Evolutionary conservation across 768 basidiomycete species (phyloP).

Genomic region (Cystobasidium tubakii): DNA sequence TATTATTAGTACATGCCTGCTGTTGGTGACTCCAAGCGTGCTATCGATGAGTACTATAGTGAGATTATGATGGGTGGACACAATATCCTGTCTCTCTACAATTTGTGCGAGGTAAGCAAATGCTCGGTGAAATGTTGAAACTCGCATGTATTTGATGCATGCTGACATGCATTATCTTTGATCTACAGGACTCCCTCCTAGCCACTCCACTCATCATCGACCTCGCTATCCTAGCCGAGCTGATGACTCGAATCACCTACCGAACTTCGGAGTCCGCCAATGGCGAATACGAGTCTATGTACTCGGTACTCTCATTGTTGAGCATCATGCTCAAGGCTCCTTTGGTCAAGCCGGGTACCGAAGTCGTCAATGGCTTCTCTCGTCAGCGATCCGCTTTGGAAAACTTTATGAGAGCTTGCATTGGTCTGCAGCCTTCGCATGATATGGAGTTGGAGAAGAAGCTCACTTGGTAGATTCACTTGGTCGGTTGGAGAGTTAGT

Average conservation of each 20-base stretch:
- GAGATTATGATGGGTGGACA: conserved; percentile 95
- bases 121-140: too few relatives aligned
- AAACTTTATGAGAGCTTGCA: conserved; percentile 43
- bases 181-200: conserved; percentile 73
- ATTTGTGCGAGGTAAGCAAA: conserved; percentile 88
- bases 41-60: conserved; percentile 99
- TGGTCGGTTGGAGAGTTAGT: background rate
- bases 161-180: background rate
- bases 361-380: conserved; percentile 89
- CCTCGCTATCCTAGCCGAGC: conserved; percentile 82
- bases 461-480: conserved; percentile 21
- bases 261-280: conserved; percentile 52
- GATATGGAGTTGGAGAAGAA: conserved; percentile 52
- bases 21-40: conserved; percentile 84
- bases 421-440: conserved; percentile 51
- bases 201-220: conserved; percentile 95
- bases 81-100: conserved; percentile 77
- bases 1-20: conserved; percentile 1
- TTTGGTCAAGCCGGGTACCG: conserved; percentile 58
- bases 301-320: conserved; percentile 84
- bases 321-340: conserved; percentile 86
- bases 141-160: too few relatives aligned
- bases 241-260: conserved; percentile 87
- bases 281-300: conserved; percentile 70
- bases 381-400: conserved; percentile 93